These are phyloP conservation scores for Scheffersomyces quercinus DNA, from an alignment of 1,139 yeast species.

Conservation along the genomic window DNA sequence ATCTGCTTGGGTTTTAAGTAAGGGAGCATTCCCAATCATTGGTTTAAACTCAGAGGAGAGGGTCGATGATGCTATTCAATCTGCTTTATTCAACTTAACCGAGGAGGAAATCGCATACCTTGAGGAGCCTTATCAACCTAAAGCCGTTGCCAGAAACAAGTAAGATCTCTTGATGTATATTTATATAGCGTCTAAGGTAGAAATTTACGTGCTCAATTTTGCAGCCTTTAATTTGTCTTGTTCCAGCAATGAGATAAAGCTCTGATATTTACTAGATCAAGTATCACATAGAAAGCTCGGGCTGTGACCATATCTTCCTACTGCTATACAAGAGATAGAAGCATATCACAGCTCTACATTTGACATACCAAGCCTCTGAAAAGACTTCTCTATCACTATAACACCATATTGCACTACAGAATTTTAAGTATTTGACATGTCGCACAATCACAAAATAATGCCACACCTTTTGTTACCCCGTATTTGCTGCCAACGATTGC, in stretches of 20 bases:
- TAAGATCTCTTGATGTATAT: not conserved
- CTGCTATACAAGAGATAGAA: no score
- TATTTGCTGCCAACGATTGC: no score
- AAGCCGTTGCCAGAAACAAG: not conserved
- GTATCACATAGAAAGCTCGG: not conserved
- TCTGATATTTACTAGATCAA: not conserved
- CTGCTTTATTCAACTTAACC: conserved; percentile 42
- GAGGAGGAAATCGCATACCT: conserved; percentile 46
- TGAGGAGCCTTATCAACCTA: conserved; percentile 47
- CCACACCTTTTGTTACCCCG: no score
- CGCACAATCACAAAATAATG: no score
- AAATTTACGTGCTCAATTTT: not conserved
- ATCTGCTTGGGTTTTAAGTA: conserved; percentile 53
- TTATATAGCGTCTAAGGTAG: not conserved
- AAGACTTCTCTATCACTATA: no score
- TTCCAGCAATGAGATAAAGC: not conserved
- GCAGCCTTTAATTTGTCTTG: no score
- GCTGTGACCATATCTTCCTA: not conserved
- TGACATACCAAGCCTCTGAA: no score
- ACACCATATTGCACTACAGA: no score
- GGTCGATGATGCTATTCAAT: conserved; percentile 54
- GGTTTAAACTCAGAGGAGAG: conserved; percentile 53
- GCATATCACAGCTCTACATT: no score
- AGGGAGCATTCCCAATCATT: conserved; percentile 55
- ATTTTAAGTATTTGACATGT: no score